A percentile compares a stretch with the other conserved stretches of the same genome.
phyloP scores from a whole-genome alignment of 2,329 filamentous ascomycete genomes.

The Aspergillus uvarum region DNA sequence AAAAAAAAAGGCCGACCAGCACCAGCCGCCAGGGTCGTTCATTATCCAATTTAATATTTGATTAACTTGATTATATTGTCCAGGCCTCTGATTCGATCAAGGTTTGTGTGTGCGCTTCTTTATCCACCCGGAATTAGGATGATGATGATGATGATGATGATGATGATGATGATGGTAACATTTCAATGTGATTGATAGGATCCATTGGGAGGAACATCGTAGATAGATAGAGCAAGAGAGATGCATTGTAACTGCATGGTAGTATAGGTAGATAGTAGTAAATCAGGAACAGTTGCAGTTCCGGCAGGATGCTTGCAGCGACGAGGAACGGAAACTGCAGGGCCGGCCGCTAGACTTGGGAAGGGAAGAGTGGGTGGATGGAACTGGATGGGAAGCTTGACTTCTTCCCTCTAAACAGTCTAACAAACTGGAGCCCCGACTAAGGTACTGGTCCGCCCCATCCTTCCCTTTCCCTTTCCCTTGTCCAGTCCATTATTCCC shows the following conservation, averaged over 20 bases:
- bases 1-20: not conserved
- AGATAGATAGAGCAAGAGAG: no score
- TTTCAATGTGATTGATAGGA: no score
- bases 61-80: not conserved
- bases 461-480: not conserved
- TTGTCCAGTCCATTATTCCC: not conserved
- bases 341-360: slow-evolving; percentile 5
- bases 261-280: not conserved
- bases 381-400: slow-evolving; percentile 1
- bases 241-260: not conserved
- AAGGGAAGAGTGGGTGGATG: not conserved
- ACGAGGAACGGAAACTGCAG: not conserved
- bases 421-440: not conserved
- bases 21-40: not conserved
- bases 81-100: not conserved
- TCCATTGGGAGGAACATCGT: no score
- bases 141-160: no score
- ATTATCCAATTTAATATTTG: not conserved
- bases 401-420: not conserved
- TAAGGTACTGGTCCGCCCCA: not conserved
- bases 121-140: not conserved
- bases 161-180: no score
- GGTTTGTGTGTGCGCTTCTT: not conserved
- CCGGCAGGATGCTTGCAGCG: not conserved
- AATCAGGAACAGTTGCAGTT: not conserved